These are phyloP conservation scores for Sporothrix mexicana DNA, from an alignment of 2,329 filamentous ascomycete species.

Conservation along the genomic window DNA sequence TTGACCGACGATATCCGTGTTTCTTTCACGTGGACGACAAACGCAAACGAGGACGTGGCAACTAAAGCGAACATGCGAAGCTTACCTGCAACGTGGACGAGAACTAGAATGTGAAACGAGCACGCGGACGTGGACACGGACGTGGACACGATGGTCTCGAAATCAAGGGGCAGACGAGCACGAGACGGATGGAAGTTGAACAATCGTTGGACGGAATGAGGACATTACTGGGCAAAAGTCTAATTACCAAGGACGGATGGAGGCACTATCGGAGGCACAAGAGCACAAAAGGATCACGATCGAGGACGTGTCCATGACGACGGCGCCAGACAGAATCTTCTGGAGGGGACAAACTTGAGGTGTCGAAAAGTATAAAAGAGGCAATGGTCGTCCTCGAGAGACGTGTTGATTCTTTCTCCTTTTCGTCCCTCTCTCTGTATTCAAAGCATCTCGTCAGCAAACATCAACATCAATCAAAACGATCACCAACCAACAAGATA, in stretches of 20 bases:
- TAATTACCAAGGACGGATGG: no score
- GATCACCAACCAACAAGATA: background rate
- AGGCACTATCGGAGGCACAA: no score
- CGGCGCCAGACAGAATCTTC: no score
- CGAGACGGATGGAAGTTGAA: background rate
- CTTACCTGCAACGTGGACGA: background rate
- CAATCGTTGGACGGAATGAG: background rate
- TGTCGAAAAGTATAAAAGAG: slow-evolving; percentile 17
- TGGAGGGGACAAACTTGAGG: no score
- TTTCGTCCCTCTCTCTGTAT: background rate
- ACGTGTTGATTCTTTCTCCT: no score
- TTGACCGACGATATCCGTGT: background rate
- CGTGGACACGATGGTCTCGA: background rate
- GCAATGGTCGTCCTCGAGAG: background rate
- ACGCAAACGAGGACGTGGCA: no score
- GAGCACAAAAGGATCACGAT: no score
- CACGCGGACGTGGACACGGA: background rate
- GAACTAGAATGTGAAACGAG: background rate
- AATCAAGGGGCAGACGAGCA: background rate
- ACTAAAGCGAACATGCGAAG: background rate
- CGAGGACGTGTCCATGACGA: no score
- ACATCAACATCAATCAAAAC: background rate
- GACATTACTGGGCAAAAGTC: background rate
- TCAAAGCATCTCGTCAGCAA: background rate
- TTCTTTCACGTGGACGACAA: background rate